Evolutionary conservation across 1,284 basidiomycete genomes (phyloP).

Genomic region (Prillingera fragicola): DNA sequence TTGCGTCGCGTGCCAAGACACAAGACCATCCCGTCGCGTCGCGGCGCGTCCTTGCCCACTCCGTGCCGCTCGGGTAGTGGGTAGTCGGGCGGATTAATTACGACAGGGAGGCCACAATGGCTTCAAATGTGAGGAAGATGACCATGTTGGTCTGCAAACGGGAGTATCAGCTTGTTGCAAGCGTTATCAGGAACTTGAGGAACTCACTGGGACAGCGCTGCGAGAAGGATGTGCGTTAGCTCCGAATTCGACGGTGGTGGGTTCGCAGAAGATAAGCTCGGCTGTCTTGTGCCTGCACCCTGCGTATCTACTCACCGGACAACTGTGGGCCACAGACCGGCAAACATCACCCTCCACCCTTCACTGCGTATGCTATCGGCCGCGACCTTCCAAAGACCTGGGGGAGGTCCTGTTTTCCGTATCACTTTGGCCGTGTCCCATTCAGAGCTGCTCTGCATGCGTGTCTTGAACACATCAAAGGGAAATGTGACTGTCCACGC

Average conservation of each 20-base stretch:
- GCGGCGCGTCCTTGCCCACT: too few relatives aligned
- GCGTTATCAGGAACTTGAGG: not conserved
- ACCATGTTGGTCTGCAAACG: slow-evolving; percentile 46
- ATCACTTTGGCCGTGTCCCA: slow-evolving; percentile 44
- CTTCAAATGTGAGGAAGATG: slow-evolving; percentile 47
- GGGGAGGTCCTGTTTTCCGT: too few relatives aligned
- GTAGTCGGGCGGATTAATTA: slow-evolving; percentile 4
- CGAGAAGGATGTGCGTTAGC: slow-evolving; percentile 1
- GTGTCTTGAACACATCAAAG: slow-evolving; percentile 78
- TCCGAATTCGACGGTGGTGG: too few relatives aligned
- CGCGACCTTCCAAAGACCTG: slow-evolving; percentile 23
- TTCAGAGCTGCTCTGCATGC: slow-evolving; percentile 63
- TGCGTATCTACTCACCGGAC: slow-evolving; percentile 66
- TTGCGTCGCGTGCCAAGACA: too few relatives aligned
- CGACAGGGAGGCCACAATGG: slow-evolving; percentile 36
- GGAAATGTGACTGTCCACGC: slow-evolving; percentile 63
- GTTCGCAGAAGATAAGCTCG: too few relatives aligned
- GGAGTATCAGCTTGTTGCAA: not conserved
- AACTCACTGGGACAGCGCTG: slow-evolving; percentile 35
- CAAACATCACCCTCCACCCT: slow-evolving; percentile 64
- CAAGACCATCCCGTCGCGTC: too few relatives aligned
- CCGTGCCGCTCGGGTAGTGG: too few relatives aligned
- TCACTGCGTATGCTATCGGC: slow-evolving; percentile 60
- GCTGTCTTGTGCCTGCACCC: too few relatives aligned
- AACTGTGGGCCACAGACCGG: slow-evolving; percentile 69